Conservation (phyloP, 345 rosid species). For the Eucalyptus albens region DNA sequence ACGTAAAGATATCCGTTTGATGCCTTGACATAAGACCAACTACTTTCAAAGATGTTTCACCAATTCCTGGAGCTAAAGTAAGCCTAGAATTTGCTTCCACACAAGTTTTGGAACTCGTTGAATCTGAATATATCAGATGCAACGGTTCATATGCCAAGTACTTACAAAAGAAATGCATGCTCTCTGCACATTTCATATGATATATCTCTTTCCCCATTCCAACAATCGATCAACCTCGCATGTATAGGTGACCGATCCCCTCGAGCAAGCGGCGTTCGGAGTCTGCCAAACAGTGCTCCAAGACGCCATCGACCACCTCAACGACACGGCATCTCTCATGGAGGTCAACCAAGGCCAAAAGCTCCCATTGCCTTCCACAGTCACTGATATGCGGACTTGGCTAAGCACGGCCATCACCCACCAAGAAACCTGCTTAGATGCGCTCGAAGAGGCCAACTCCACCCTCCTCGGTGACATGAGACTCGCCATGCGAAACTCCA, state of each 20-base stretch:
- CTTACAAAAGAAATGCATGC: too few relatives aligned
- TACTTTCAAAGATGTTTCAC: background rate
- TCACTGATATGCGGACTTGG: constrained; percentile 3
- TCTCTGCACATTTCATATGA: too few relatives aligned
- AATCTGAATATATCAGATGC: background rate
- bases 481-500: constrained; percentile 8
- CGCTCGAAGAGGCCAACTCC: background rate
- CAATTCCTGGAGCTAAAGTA: background rate
- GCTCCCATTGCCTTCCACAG: background rate
- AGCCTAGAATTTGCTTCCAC: background rate
- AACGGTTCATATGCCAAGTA: background rate
- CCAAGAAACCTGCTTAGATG: constrained; percentile 11
- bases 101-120: background rate
- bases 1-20: background rate
- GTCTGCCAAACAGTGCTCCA: constrained; percentile 7
- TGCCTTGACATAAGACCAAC: background rate
- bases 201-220: background rate
- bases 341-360: background rate
- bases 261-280: background rate
- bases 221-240: background rate
- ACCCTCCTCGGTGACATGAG: background rate
- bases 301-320: constrained; percentile 7
- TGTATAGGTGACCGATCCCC: background rate
- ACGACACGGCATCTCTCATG: background rate
- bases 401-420: constrained; percentile 3